Evolutionary conservation across 2,329 filamentous ascomycete species (phyloP).

Genomic region (Trichoderma brevicompactum): DNA sequence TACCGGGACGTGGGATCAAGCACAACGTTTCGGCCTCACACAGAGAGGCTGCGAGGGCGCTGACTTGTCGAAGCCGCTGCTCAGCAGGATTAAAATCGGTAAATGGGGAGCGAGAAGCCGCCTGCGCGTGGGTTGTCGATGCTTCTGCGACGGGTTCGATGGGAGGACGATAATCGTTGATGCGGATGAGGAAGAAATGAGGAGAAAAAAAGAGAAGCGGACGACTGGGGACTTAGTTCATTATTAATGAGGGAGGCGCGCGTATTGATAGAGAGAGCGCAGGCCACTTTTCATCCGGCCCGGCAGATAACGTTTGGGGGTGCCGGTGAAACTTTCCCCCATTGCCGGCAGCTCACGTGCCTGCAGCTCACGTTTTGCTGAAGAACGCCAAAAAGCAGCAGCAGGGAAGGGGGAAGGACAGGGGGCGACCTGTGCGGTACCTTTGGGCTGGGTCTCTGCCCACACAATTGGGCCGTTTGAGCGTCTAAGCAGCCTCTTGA

Average conservation of each 20-base stretch:
- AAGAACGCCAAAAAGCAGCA: neutral
- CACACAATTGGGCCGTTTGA: neutral
- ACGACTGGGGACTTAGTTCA: constrained; percentile 22
- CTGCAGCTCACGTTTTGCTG: neutral
- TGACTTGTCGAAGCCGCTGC: constrained; percentile 4
- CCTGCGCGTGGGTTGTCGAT: neutral
- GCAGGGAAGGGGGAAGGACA: neutral
- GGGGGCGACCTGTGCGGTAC: constrained; percentile 5
- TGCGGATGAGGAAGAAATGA: constrained; percentile 27
- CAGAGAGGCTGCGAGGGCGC: constrained; percentile 5
- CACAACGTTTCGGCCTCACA: constrained; percentile 20
- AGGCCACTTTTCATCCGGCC: constrained; percentile 6
- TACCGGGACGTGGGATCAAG: constrained; percentile 13
- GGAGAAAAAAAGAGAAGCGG: constrained; percentile 20
- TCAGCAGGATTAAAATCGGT: constrained; percentile 11
- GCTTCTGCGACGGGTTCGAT: constrained; percentile 32
- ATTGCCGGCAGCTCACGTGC: constrained; percentile 8
- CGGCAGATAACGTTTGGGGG: neutral
- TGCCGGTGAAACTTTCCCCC: constrained; percentile 14
- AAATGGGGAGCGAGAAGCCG: neutral
- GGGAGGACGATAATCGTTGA: constrained; percentile 30
- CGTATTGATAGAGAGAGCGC: constrained; percentile 13
- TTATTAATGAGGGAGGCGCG: constrained; percentile 27
- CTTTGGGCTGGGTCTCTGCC: neutral
- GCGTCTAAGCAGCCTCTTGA: neutral